Base-by-base conservation (phyloP, 306 rosid species). In the Hippophae gyantsensis region DNA sequence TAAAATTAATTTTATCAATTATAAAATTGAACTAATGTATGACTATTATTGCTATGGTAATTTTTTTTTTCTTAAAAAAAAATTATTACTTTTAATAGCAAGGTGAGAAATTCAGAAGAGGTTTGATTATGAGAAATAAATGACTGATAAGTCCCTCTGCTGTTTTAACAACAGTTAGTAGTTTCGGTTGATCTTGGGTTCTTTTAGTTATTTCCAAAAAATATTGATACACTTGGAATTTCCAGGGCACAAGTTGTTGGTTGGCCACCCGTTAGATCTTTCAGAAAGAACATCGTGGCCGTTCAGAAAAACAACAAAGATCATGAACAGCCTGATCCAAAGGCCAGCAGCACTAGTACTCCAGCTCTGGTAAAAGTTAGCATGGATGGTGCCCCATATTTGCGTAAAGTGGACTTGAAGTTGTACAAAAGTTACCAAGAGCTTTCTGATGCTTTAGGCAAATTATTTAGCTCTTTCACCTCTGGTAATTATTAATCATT, bases 191-290 rank as follows among this genome's bases (percentile, higher is more conserved):
- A 18, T 18, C 23, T 18, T 18, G 23, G 23, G 23, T 18, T 18
- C 23, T 18, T 18, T 18, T 18, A 18, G 1, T 18, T 18, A 18
- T 18, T 18, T 18, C 23, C 0, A 18, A 18, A 18, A 18, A 1
- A 18, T 18, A 18, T 18, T 18, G 23, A 18, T 18, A 18, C 23
- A 6, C 8, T 7, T 7, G 11, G 13, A 49, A 58, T 73, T n/a
- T 46, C 58, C 68, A 89, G 97, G 71, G 78, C 95, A 61, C 97
- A 86, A 68, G 97, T 84, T 4, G 97, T 89, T 62, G 97, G 97
- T 9, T 89, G 97, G 97, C 97, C 97, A 56, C 97, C 97, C 0
- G 95, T 89, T 7, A 56, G 97, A 68, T 86, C 97, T 0, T 84
- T 66, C 62, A 74, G 97, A 40, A 89, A 80, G 79, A 86, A 86